Conservation (phyloP, 2,329 filamentous ascomycete species). For the Arthroderma sp. region DNA sequence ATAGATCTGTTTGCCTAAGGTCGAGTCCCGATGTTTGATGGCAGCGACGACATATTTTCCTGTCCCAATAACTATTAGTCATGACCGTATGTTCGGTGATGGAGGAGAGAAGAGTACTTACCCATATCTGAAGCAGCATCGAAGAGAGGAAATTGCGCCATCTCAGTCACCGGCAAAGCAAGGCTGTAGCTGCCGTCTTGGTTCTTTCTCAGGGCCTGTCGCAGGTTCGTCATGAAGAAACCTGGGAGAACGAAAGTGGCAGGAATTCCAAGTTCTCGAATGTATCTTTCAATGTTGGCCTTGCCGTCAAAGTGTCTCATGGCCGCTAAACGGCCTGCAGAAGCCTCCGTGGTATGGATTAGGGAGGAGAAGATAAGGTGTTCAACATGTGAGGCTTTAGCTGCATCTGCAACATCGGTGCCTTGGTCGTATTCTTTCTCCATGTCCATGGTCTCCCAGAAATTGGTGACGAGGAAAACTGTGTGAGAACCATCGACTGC, state of each 20-base stretch:
- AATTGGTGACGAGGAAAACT: constrained; percentile 38
- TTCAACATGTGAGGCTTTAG: constrained; percentile 13
- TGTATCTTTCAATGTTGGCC: constrained; percentile 26
- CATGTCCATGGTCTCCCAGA: constrained; percentile 27
- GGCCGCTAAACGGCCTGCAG: constrained; percentile 21
- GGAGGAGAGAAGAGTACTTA: constrained; percentile 22
- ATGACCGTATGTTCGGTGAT: not conserved
- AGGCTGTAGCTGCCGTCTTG: constrained; percentile 19
- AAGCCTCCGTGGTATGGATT: constrained; percentile 19
- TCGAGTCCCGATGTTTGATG: constrained; percentile 29
- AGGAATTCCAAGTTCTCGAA: constrained; percentile 20
- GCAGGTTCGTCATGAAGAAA: constrained; percentile 33
- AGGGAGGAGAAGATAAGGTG: constrained; percentile 32
- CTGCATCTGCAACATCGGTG: constrained; percentile 27
- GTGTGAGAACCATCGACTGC: constrained; percentile 27
- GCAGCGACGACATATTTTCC: constrained; percentile 20
- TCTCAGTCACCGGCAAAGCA: constrained; percentile 15
- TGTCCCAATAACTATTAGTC: not conserved
- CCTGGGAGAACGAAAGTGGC: constrained; percentile 31
- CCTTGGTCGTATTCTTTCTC: constrained; percentile 26
- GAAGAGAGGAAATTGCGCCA: constrained; percentile 31
- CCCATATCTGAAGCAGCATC: constrained; percentile 35
- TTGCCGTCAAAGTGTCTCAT: constrained; percentile 32
- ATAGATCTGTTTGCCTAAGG: constrained; percentile 32
- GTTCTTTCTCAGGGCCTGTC: constrained; percentile 18